phyloP scores from a whole-genome alignment of 371 early-diverging fungal genomes.

The Mucor irregularis region DNA sequence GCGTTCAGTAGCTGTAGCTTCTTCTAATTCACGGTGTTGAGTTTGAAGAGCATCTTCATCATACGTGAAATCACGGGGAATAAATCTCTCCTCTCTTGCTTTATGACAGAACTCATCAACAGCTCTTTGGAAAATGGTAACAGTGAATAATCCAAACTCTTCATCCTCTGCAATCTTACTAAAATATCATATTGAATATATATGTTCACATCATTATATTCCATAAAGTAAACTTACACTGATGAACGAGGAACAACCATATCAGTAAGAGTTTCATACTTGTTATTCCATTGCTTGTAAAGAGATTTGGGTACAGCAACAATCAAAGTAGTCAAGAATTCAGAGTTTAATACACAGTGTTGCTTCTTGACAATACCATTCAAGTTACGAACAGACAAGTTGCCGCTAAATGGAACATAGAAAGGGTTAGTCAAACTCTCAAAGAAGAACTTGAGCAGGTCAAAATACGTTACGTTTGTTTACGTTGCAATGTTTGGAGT shows the following conservation, averaged over 20 bases:
- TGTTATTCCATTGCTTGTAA: conserved; percentile 80
- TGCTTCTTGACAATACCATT: conserved; percentile 89
- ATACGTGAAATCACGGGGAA: conserved; percentile 93
- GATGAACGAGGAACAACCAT: conserved; percentile 97
- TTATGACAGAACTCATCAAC: conserved; percentile 87
- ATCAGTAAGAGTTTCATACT: conserved; percentile 86
- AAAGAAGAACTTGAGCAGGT: background rate
- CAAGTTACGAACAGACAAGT: conserved; percentile 84
- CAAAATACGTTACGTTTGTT: conserved; percentile 63
- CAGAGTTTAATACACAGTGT: conserved; percentile 89
- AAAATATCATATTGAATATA: background rate
- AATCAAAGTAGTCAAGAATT: conserved; percentile 87
- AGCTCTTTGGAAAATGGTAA: conserved; percentile 87
- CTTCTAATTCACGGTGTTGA: conserved; percentile 75
- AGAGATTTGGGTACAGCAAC: conserved; percentile 91
- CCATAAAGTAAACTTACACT: conserved; percentile 52
- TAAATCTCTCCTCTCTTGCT: conserved; percentile 88
- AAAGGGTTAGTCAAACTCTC: background rate
- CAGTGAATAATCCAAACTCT: conserved; percentile 90
- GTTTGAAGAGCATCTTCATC: conserved; percentile 74
- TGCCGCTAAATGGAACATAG: conserved; percentile 65
- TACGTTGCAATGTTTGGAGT: conserved; percentile 78
- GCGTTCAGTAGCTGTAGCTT: conserved; percentile 72
- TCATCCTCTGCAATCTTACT: conserved; percentile 90
- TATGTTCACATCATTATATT: no score